Evolutionary conservation across 306 rosid genomes (phyloP).

Genomic region (Medicago arabica): DNA sequence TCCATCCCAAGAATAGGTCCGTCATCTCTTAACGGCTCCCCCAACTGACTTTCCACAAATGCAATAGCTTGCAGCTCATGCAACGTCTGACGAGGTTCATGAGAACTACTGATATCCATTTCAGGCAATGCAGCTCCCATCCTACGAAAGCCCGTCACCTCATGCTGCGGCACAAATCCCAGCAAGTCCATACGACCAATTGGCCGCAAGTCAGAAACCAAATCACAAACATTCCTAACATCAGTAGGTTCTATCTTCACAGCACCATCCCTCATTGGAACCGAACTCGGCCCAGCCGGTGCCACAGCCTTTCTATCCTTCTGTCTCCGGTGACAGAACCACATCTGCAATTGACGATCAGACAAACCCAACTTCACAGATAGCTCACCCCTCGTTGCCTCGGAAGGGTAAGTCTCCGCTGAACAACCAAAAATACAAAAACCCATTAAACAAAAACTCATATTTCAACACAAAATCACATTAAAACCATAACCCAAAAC

Average conservation of each 20-base stretch:
- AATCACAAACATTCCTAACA: slow-evolving; percentile 40
- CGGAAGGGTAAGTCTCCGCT: slow-evolving; percentile 73
- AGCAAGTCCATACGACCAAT: slow-evolving; percentile 45
- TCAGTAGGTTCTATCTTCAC: slow-evolving; percentile 49
- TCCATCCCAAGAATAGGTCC: slow-evolving; percentile 83
- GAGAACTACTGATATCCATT: slow-evolving; percentile 44
- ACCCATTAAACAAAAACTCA: slow-evolving; percentile 13
- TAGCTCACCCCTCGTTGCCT: slow-evolving; percentile 63
- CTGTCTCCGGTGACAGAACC: slow-evolving; percentile 84
- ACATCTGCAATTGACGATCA: slow-evolving; percentile 87
- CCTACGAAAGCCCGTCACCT: slow-evolving; percentile 48
- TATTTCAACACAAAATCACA: slow-evolving; percentile 38
- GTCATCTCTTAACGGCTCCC: slow-evolving; percentile 67
- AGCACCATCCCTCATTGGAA: slow-evolving; percentile 37
- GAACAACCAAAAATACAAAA: slow-evolving; percentile 29
- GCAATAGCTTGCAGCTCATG: slow-evolving; percentile 64
- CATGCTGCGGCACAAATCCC: slow-evolving; percentile 42
- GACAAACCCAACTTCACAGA: slow-evolving; percentile 62
- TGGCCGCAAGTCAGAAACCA: slow-evolving; percentile 44
- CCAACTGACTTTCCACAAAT: slow-evolving; percentile 76
- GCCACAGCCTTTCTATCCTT: slow-evolving; percentile 63
- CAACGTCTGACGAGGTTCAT: slow-evolving; percentile 54
- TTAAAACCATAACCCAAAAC: not conserved
- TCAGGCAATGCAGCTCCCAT: slow-evolving; percentile 49
- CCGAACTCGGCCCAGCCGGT: not conserved